Base-by-base conservation (phyloP, 2,329 filamentous ascomycete species). In the Pestalotiopsis sp. region DNA sequence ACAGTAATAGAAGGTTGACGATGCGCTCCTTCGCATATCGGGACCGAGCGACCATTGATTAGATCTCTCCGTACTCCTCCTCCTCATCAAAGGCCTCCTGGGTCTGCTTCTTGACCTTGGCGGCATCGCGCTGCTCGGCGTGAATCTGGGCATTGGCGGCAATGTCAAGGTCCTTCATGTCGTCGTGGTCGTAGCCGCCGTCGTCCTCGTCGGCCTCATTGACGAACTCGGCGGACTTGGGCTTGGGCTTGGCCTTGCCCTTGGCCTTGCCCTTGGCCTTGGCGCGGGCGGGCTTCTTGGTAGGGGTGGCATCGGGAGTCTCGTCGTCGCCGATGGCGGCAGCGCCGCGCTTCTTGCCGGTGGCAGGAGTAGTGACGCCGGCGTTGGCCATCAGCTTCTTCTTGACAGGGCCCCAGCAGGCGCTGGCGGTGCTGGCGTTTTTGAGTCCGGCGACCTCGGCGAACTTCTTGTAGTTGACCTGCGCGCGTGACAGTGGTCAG, bases 231-330 rank as follows among this genome's bases (percentile, higher is more conserved):
- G 17, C 61, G 12, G 23, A n/a, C 36, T 45, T 36, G 25, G n/a
- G 17, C 61, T 63, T 63, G 38, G n/a, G 31, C 31, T 31, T 20
- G 17, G 36, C 25, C n/a, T 63, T 72, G 23, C 74, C 75, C 17
- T 75, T 76, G 20, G 68, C 71, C 20, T 72, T 66, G 57, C 73
- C 75, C 60, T 71, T 74, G 62, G 72, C 72, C 20, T 71, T 65
- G 25, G 72, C 70, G 67, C 74, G 74, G 55, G 70, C 69, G 45
- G 49, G 31, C 39, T 55, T 57, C 20, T 23, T 36, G 23, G 25
- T n/a, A 3, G 62, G 62, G 20, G 62, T 64, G n/a, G 20, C 11
- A 9, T 52, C 17, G 14, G 17, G 14, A 6, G 5, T 4, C 12
- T 41, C 14, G 3, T 23, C 62, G 23, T n/a, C 20, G n/a, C 2